Conservation (phyloP, 768 basidiomycete species). For the Pisolithus albus region DNA sequence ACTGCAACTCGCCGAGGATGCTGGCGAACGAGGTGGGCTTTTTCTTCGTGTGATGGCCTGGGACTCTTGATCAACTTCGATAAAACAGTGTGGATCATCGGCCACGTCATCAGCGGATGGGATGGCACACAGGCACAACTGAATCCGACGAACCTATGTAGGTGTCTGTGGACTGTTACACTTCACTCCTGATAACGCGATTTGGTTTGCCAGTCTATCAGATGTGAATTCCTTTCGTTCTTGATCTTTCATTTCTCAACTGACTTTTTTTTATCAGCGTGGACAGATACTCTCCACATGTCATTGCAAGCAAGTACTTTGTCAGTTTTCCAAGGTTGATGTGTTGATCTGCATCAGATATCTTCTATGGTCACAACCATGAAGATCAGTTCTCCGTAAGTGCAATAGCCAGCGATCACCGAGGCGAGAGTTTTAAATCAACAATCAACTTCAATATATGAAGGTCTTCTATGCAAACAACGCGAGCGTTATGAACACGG, state of each 20-base stretch:
- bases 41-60: not conserved
- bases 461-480: constrained; percentile 71
- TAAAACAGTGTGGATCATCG: constrained; percentile 47
- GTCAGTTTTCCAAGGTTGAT: not conserved
- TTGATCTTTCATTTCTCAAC: not conserved
- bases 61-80: constrained; percentile 13
- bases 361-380: constrained; percentile 71
- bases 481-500: constrained; percentile 47
- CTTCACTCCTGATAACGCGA: not conserved
- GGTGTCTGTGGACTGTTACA: constrained; percentile 7
- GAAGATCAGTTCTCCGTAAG: constrained; percentile 59
- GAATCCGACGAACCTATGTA: constrained; percentile 41
- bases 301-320: constrained; percentile 35
- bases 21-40: constrained; percentile 35
- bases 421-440: not conserved
- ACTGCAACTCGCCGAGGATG: constrained; percentile 46
- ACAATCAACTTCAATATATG: not conserved
- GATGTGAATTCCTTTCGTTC: constrained; percentile 25
- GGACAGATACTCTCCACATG: constrained; percentile 42
- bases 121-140: constrained; percentile 34
- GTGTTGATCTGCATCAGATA: constrained; percentile 30
- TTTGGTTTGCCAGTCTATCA: constrained; percentile 33
- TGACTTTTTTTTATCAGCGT: constrained; percentile 23
- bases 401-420: not conserved
- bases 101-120: constrained; percentile 46